Evolutionary conservation across 805 yeast species (phyloP).

Genomic region (Wickerhamiella bombiphila): DNA sequence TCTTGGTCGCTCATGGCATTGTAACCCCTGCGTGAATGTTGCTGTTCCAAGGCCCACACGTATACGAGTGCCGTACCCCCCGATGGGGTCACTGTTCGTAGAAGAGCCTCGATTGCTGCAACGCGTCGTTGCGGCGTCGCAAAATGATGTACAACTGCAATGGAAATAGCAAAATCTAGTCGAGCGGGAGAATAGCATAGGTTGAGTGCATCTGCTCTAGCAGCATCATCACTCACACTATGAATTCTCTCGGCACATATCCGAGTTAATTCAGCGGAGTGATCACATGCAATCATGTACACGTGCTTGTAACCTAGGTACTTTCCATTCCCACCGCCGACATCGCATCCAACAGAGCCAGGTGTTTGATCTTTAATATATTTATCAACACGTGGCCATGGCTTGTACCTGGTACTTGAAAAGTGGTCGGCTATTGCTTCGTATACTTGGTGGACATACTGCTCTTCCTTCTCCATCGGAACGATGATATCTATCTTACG

Average conservation of each 20-base stretch:
- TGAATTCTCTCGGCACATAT: conserved; percentile 29
- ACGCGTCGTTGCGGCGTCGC: conserved; percentile 69
- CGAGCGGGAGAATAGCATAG: conserved; percentile 38
- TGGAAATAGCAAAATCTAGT: conserved; percentile 80
- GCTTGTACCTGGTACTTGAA: conserved; percentile 86
- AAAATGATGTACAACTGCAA: conserved; percentile 93
- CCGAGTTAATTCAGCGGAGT: conserved; percentile 23
- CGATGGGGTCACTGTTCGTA: conserved; percentile 38
- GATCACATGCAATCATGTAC: conserved; percentile 50
- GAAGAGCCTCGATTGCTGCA: conserved; percentile 55
- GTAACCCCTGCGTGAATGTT: conserved; percentile 75
- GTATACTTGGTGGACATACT: conserved; percentile 76
- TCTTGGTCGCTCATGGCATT: conserved; percentile 87
- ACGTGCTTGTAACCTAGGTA: conserved; percentile 62
- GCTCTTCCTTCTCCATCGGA: conserved; percentile 50
- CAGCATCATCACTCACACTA: conserved; percentile 38
- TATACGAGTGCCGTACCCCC: conserved; percentile 69
- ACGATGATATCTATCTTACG: conserved; percentile 25
- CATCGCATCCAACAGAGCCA: conserved; percentile 71
- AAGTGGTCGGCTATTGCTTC: conserved; percentile 87
- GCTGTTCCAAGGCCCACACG: conserved; percentile 96
- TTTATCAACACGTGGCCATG: conserved; percentile 89
- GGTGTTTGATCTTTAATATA: conserved; percentile 37
- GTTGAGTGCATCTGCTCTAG: conserved; percentile 68
- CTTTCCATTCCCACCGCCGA: conserved; percentile 97